Evolutionary conservation across 2,329 filamentous ascomycete species (phyloP), one percentile per base, ranked within the genome.

Genomic region (Apiospora arundinis): DNA sequence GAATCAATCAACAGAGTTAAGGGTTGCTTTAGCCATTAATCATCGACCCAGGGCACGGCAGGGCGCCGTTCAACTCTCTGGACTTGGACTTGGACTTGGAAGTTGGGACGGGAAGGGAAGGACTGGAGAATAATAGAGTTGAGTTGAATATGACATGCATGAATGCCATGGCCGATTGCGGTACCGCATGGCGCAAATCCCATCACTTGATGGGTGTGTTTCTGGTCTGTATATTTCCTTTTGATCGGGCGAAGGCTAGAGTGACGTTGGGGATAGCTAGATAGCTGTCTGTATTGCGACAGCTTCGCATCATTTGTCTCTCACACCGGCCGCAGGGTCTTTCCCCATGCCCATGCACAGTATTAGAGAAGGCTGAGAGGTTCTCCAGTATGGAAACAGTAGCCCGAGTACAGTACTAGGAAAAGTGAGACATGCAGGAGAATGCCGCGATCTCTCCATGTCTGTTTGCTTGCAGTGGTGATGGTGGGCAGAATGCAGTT

Each of bases 341-440:
- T 56, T 32, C 25, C 25, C 1, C 25, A 25, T 25, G 16, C 28
- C 14, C 23, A 56, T 16, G 23, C 6, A 46, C 16, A n/a, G 45
- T 1, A 28, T n/a, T 14, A 11, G 7, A 21, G 28, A 60, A 60
- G 25, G 25, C 52, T 60, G 52, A 60, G 25, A 60, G n/a, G n/a
- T 16, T 60, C 6, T 60, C 28, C 8, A 56, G 14, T 40, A 40
- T 40, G 37, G n/a, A n/a, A n/a, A n/a, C 37, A 40, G 37, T 42
- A 45, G 12, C 42, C 42, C 14, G 12, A 45, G 40, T 14, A 42
- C 9, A 42, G 12, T 45, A 45, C 32, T 32, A 32, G 32, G 32
- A 21, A 40, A 18, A 63, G 56, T 63, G 56, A 63, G 56, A 63
- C 56, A 63, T 40, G 56, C 56, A 63, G 56, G 56, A 40, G 56